phyloP scores from a whole-genome alignment of 1,139 yeast species.

The Pichia sp. region DNA sequence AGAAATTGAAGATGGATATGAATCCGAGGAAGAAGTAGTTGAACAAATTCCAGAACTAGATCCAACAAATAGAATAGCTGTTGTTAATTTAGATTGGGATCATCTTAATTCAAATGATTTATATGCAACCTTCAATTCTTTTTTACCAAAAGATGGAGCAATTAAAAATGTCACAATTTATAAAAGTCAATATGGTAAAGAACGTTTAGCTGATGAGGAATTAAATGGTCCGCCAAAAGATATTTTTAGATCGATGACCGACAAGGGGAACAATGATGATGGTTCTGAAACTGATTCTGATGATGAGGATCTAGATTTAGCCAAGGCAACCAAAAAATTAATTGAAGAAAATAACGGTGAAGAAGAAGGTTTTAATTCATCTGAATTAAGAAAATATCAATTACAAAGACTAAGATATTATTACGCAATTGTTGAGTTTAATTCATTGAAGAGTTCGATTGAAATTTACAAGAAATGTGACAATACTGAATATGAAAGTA shows the following conservation, averaged over 20 bases:
- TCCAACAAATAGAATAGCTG: conserved; percentile 76
- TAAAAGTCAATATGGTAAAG: conserved; percentile 92
- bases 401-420: conserved; percentile 81
- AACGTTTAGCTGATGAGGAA: conserved; percentile 86
- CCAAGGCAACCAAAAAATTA: conserved; percentile 54
- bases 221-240: conserved; percentile 90
- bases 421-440: conserved; percentile 90
- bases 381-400: conserved; percentile 51
- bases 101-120: conserved; percentile 78
- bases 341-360: conserved; percentile 63
- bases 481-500: conserved; percentile 92
- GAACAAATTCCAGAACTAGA: conserved; percentile 77
- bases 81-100: conserved; percentile 97
- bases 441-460: conserved; percentile 63
- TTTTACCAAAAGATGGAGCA: conserved; percentile 71
- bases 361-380: conserved; percentile 59
- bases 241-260: conserved; percentile 45
- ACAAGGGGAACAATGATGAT: conserved; percentile 26
- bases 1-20: conserved; percentile 25
- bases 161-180: conserved; percentile 68
- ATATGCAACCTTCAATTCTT: conserved; percentile 84
- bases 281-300: conserved; percentile 43
- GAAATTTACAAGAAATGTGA: conserved; percentile 80
- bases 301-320: conserved; percentile 37
- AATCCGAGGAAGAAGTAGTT: conserved; percentile 50